Evolutionary conservation across 257 asterid genomes (phyloP).

Genomic region (Nicotiana undulata): DNA sequence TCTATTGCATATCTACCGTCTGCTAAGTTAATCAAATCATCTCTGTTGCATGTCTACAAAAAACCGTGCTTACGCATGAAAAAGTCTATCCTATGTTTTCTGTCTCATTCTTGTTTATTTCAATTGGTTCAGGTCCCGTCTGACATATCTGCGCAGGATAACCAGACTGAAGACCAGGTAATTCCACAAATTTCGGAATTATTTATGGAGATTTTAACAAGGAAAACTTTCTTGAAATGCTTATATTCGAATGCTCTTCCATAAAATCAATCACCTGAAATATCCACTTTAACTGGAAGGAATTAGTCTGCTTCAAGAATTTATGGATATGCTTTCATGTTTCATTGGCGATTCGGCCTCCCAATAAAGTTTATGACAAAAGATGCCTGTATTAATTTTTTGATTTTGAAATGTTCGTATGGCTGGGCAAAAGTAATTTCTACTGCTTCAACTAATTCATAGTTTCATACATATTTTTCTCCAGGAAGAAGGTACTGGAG

Average conservation of each 20-base stretch:
- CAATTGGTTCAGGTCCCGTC: slow-evolving; percentile 59
- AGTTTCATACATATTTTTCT: background rate
- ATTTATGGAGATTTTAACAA: background rate
- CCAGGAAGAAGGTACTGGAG: slow-evolving; percentile 56
- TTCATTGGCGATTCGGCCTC: slow-evolving; percentile 1
- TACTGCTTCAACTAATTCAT: background rate
- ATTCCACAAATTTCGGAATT: background rate
- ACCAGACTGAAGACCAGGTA: slow-evolving; percentile 54
- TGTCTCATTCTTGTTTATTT: slow-evolving; percentile 12
- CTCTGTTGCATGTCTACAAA: no score
- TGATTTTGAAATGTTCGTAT: background rate
- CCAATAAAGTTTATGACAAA: background rate
- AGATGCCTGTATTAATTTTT: background rate
- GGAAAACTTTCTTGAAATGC: background rate
- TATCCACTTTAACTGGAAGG: background rate
- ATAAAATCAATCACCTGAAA: background rate
- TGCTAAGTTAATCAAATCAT: background rate
- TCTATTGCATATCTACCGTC: background rate
- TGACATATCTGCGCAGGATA: slow-evolving; percentile 56
- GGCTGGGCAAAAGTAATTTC: slow-evolving; percentile 3
- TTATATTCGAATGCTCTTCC: background rate
- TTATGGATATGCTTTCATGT: background rate
- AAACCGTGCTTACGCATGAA: background rate
- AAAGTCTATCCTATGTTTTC: background rate
- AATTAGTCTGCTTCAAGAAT: background rate